Evolutionary conservation across 495 filamentous ascomycete species (phyloP).

Genomic region (Podospora tetraspora): DNA sequence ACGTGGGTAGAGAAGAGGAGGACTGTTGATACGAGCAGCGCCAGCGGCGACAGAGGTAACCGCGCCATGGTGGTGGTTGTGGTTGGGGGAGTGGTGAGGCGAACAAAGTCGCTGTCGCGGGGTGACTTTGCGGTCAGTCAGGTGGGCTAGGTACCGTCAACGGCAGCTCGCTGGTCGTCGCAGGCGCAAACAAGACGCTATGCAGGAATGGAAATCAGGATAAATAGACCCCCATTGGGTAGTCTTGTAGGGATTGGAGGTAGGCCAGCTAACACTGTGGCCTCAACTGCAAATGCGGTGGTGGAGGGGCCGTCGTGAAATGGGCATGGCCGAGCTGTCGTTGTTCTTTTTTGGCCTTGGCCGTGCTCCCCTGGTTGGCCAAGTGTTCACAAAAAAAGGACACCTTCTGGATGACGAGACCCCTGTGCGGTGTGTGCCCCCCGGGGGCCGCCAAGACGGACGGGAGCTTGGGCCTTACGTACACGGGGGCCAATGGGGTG

Average conservation of each 20-base stretch:
- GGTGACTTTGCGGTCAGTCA: not conserved
- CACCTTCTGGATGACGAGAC: constrained; percentile 23
- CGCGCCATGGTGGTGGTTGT: constrained; percentile 36
- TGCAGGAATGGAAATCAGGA: constrained; percentile 9
- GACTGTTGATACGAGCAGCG: constrained; percentile 42
- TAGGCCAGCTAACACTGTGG: constrained; percentile 13
- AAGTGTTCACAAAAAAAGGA: constrained; percentile 35
- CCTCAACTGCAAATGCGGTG: constrained; percentile 13
- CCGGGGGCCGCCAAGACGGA: constrained; percentile 12
- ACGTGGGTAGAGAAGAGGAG: constrained; percentile 47
- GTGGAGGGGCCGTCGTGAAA: constrained; percentile 2
- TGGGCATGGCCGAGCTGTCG: constrained; percentile 8
- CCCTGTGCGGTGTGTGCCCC: constrained; percentile 8
- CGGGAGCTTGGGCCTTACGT: constrained; percentile 3
- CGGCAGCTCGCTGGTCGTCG: not conserved
- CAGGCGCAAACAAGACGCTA: constrained; percentile 7
- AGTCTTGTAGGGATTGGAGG: constrained; percentile 4
- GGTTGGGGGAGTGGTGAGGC: not conserved
- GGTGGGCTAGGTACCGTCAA: not conserved
- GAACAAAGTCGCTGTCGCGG: not conserved
- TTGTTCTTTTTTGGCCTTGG: constrained; percentile 1
- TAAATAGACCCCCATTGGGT: constrained; percentile 1
- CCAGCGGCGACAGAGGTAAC: constrained; percentile 37
- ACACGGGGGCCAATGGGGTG: constrained; percentile 7
- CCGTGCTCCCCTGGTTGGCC: not conserved